Evolutionary conservation across 108 stramenopile species (phyloP), one percentile per base, ranked within the genome.

Genomic region (Pseudonitzschia multiseries): DNA sequence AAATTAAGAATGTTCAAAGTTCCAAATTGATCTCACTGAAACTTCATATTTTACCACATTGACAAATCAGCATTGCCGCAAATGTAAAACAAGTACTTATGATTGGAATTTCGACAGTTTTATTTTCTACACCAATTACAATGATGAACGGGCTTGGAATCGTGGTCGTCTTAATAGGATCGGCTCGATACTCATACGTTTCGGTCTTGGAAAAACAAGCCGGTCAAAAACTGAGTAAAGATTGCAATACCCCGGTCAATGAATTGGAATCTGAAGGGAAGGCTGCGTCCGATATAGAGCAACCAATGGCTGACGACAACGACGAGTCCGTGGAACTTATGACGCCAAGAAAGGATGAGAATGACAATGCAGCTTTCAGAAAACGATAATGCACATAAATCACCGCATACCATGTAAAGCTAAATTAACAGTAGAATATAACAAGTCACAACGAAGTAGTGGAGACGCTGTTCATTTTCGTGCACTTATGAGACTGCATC

Each of bases 41-140:
- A n/a, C 57, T 59, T 15, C 27, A 17, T 59, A 4, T 0, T 29
- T 31, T 62, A 0, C 36, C 9, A 20, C 31, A 10, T 62, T 8
- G 26, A 40, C 31, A 12, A 10, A 10, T 29, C 26, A 67, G 66
- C 28, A 93, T 96, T 53, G 85, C 92, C 14, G 91, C 95, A 36
- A 96, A 96, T 78, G 91, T 93, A 52, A 96, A 96, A 64, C 95
- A 96, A 80, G 95, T 93, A 0, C 20, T 90, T 14, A 89, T 90
- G 87, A 89, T 88, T 66, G 75, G 68, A 52, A 59, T 90, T 32
- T 75, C 75, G 1, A 89, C 86, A 1, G 78, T 89, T 26, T 54
- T 88, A 28, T 90, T 88, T 71, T 15, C 76, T 27, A 79, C 70
- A 24, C 75, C 75, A 13, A 86, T 92, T 50, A 68, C 81, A 18